phyloP scores from a whole-genome alignment of 441 rosid species.

The Metrosideros polymorpha region DNA sequence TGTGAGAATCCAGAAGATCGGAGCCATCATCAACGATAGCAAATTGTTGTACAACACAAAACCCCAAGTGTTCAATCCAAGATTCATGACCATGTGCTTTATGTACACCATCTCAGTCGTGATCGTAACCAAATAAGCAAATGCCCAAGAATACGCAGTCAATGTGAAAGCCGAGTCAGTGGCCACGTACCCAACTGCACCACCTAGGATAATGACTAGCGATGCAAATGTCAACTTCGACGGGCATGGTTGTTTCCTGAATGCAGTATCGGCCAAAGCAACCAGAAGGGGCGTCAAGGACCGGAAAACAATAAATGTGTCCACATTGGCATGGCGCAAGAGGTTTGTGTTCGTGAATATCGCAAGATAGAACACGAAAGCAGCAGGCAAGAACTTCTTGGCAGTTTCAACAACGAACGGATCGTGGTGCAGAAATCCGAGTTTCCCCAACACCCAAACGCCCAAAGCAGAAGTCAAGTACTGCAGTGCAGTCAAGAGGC shows the following conservation, averaged over 20 bases:
- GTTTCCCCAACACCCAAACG: conserved; percentile 71
- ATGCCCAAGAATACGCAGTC: conserved; percentile 84
- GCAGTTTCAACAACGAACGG: conserved; percentile 59
- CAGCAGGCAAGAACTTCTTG: conserved; percentile 90
- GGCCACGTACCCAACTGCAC: conserved; percentile 88
- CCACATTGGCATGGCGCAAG: conserved; percentile 91
- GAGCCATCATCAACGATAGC: conserved; percentile 78
- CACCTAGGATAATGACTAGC: conserved; percentile 59
- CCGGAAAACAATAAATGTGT: conserved; percentile 86
- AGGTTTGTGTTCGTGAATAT: conserved; percentile 94
- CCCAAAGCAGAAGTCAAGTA: conserved; percentile 69
- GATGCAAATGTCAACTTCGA: conserved; percentile 63
- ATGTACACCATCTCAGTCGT: conserved; percentile 94
- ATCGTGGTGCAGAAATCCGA: conserved; percentile 73
- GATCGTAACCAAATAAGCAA: conserved; percentile 78
- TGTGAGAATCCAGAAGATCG: conserved; percentile 72
- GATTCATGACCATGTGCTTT: conserved; percentile 87
- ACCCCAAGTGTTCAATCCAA: conserved; percentile 94
- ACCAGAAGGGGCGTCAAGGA: conserved; percentile 90
- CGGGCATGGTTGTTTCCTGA: conserved; percentile 75
- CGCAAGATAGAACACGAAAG: conserved; percentile 76
- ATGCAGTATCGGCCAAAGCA: conserved; percentile 76
- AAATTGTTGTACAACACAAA: conserved; percentile 79
- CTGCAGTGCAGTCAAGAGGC: conserved; percentile 86
- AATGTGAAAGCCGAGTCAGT: conserved; percentile 79